Conservation (phyloP, 805 yeast species). For the Metschnikowia kunwiensis region DNA sequence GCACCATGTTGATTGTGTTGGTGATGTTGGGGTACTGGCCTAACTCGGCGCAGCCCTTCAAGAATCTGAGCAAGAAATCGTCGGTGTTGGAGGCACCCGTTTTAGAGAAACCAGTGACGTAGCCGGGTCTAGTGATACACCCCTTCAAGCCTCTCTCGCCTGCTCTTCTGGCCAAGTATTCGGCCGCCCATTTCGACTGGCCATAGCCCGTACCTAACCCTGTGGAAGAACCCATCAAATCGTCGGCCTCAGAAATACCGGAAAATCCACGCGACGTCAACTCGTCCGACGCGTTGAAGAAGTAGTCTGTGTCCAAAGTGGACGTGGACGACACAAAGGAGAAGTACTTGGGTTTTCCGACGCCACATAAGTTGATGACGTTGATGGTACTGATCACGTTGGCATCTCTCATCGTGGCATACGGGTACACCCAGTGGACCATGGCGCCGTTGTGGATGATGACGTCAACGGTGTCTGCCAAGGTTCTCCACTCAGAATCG, state of each 20-base stretch:
- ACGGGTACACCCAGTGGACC: conserved; percentile 98
- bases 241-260: conserved; percentile 83
- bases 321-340: conserved; percentile 96
- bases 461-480: conserved; percentile 66
- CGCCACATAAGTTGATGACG: conserved; percentile 70
- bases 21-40: conserved; percentile 82
- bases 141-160: conserved; percentile 87
- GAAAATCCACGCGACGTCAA: conserved; percentile 57
- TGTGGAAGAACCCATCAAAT: conserved; percentile 70
- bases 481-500: conserved; percentile 52
- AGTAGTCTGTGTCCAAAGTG: conserved; percentile 80
- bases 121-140: conserved; percentile 91
- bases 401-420: conserved; percentile 83
- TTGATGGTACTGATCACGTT: conserved; percentile 87
- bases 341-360: conserved; percentile 81
- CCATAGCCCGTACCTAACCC: conserved; percentile 95
- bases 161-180: conserved; percentile 80
- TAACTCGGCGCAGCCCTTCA: conserved; percentile 90
- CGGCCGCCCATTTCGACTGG: conserved; percentile 97
- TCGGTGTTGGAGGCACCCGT: conserved; percentile 95
- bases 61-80: conserved; percentile 89
- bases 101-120: conserved; percentile 79
- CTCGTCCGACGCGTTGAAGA: conserved; percentile 71
- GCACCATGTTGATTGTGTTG: conserved; percentile 92
- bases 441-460: conserved; percentile 96